These are phyloP conservation scores for Penicillium olsonii DNA, from an alignment of 2,329 filamentous ascomycete species.

Conservation along the genomic window DNA sequence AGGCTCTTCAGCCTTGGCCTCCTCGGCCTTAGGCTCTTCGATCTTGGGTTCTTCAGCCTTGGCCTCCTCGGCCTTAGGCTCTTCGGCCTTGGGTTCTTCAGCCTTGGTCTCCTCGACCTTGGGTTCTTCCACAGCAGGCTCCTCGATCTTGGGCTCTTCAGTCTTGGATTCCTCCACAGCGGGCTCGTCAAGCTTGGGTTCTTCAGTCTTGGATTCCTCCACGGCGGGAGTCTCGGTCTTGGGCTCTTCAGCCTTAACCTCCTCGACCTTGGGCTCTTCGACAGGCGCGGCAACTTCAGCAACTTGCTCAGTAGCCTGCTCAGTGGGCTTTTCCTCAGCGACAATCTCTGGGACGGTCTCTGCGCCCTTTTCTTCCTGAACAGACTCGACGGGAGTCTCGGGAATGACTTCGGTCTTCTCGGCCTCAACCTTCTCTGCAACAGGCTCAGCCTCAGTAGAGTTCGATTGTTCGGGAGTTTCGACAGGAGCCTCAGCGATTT, in stretches of 20 bases:
- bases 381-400: background rate
- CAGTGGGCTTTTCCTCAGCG: background rate
- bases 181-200: slow-evolving; percentile 1
- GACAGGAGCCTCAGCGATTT: background rate
- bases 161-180: background rate
- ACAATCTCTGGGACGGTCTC: background rate
- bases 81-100: background rate
- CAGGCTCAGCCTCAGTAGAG: background rate
- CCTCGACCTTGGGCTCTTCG: slow-evolving; percentile 1
- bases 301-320: slow-evolving; percentile 1
- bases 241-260: slow-evolving; percentile 7
- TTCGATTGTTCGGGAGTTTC: background rate
- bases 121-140: background rate
- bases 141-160: background rate
- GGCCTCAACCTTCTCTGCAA: background rate
- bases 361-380: background rate
- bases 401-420: background rate
- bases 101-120: background rate
- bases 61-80: slow-evolving; percentile 7
- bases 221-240: slow-evolving; percentile 14
- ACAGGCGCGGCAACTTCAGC: slow-evolving; percentile 23
- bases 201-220: background rate
- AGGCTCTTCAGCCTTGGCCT: background rate
- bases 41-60: background rate
- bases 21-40: too few relatives aligned